Conservation (phyloP, 768 basidiomycete genomes). For the Coprinopsis marcescibilis region DNA sequence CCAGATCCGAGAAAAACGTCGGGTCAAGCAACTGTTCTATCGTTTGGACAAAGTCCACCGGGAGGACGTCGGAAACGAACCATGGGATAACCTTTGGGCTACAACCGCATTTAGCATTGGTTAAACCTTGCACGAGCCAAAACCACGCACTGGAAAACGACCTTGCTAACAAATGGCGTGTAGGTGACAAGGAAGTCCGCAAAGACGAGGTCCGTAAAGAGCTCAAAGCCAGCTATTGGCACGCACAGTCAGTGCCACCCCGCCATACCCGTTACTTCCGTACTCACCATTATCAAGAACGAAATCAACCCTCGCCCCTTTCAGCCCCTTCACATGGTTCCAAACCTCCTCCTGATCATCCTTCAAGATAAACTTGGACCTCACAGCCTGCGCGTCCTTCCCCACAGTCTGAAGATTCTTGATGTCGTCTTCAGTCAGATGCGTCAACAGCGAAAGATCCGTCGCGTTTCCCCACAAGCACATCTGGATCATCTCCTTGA, state of each 20-base stretch:
- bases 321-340: slow-evolving; percentile 57
- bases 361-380: slow-evolving; percentile 74
- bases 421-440: slow-evolving; percentile 78
- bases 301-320: slow-evolving; percentile 66
- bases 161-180: slow-evolving; percentile 75
- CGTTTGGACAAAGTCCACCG: slow-evolving; percentile 67
- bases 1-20: slow-evolving; percentile 52
- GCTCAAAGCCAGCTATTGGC: slow-evolving; percentile 81
- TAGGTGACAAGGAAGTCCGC: slow-evolving; percentile 90
- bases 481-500: slow-evolving; percentile 86
- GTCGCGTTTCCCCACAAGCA: slow-evolving; percentile 96
- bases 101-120: neutral
- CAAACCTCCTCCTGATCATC: slow-evolving; percentile 79
- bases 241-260: neutral
- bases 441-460: slow-evolving; percentile 87
- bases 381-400: slow-evolving; percentile 69
- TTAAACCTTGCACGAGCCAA: neutral
- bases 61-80: slow-evolving; percentile 96
- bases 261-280: no score
- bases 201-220: slow-evolving; percentile 90
- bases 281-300: slow-evolving; percentile 83
- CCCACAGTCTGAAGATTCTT: slow-evolving; percentile 78
- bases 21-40: slow-evolving; percentile 55
- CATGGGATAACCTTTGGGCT: slow-evolving; percentile 91
- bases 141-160: slow-evolving; percentile 80